Conservation (phyloP, 2,329 filamentous ascomycete genomes). For the Didymella pinodella region DNA sequence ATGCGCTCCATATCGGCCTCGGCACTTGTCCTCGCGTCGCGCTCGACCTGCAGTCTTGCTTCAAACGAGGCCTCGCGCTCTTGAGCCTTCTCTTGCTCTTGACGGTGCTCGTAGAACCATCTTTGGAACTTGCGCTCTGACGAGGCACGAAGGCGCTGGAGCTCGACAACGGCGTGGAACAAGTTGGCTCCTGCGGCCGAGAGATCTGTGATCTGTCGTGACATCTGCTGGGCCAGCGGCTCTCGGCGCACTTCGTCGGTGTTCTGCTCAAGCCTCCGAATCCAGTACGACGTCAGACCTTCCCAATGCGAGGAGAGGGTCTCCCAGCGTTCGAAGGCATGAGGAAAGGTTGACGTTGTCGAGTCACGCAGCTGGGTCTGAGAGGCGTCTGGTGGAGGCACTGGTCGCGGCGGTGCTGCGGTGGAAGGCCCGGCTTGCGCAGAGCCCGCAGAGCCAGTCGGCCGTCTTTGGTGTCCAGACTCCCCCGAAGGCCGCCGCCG, state of each 20-base stretch:
- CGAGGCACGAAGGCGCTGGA: conserved; percentile 90
- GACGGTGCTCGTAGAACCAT: conserved; percentile 96
- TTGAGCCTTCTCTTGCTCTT: conserved; percentile 83
- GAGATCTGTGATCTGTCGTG: conserved; percentile 94
- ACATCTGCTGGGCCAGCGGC: conserved; percentile 85
- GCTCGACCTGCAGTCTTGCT: conserved; percentile 75
- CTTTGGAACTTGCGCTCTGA: conserved; percentile 98
- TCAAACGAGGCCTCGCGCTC: conserved; percentile 86
- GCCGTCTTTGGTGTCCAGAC: conserved; percentile 41
- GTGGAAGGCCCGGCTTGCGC: conserved; percentile 46
- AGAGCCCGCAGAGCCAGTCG: conserved; percentile 33
- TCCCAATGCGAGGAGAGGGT: conserved; percentile 98
- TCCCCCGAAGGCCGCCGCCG: conserved; percentile 43
- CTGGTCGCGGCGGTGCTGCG: conserved; percentile 27
- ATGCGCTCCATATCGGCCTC: conserved; percentile 71
- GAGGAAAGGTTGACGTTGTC: conserved; percentile 77
- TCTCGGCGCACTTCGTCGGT: conserved; percentile 83
- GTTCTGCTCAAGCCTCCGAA: conserved; percentile 89
- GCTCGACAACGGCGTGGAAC: conserved; percentile 95
- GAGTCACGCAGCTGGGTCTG: conserved; percentile 45
- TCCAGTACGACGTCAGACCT: conserved; percentile 96
- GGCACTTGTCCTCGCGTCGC: conserved; percentile 72
- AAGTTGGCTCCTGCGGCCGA: conserved; percentile 96
- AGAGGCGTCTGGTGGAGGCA: conserved; percentile 36
- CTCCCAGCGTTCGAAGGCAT: conserved; percentile 98